Conservation (phyloP, 2,329 filamentous ascomycete species). For the Colletotrichum scovillei region DNA sequence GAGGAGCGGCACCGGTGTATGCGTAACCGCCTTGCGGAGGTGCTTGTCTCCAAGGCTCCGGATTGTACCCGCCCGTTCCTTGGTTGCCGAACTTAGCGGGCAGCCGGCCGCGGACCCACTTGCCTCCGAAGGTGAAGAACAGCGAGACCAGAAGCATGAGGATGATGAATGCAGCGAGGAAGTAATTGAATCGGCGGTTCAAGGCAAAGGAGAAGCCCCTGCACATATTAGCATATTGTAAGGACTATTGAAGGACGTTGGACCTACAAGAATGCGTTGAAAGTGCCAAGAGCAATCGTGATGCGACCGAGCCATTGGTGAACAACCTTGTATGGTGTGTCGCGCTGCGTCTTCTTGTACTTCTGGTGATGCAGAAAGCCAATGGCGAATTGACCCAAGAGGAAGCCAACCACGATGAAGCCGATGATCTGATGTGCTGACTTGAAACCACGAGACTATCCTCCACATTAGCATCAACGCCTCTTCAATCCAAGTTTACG, state of each 20-base stretch:
- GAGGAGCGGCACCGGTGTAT: conserved; percentile 21
- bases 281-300: conserved; percentile 62
- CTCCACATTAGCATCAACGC: neutral
- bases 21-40: conserved; percentile 24
- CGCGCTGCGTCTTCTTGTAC: conserved; percentile 59
- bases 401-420: conserved; percentile 61
- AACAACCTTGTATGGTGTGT: conserved; percentile 62
- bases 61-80: conserved; percentile 28
- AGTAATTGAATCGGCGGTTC: conserved; percentile 57
- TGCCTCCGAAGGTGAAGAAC: conserved; percentile 46
- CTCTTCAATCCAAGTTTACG: too few species aligned
- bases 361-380: conserved; percentile 67
- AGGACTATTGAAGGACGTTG: neutral
- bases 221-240: conserved; percentile 22
- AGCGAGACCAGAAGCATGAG: conserved; percentile 52
- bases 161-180: conserved; percentile 59
- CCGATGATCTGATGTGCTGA: conserved; percentile 70
- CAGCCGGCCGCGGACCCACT: conserved; percentile 38
- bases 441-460: conserved; percentile 63
- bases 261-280: conserved; percentile 68
- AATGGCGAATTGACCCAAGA: conserved; percentile 64
- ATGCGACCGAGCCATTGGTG: conserved; percentile 69
- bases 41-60: conserved; percentile 34
- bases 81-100: conserved; percentile 20
- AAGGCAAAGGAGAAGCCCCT: conserved; percentile 69